Evolutionary conservation across 1,284 basidiomycete species (phyloP).

Genomic region (Hypsizygus ulmarius): DNA sequence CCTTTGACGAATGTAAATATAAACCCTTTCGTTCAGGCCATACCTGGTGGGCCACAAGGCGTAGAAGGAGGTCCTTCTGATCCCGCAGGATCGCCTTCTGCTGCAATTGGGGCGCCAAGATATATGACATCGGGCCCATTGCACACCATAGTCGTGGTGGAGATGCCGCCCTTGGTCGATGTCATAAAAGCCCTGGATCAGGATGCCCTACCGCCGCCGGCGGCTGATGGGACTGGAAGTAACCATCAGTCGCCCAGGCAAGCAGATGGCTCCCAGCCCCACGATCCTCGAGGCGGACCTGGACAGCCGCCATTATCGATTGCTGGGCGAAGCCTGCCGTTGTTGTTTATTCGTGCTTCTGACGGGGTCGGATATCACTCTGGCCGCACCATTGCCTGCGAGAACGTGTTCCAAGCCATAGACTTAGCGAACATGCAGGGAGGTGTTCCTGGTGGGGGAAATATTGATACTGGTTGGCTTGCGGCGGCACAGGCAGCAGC

Average conservation of each 20-base stretch:
- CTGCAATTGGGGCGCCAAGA: slow-evolving; percentile 37
- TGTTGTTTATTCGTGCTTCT: slow-evolving; percentile 71
- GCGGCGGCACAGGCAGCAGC: slow-evolving; percentile 64
- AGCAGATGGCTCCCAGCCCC: slow-evolving; percentile 25
- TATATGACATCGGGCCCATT: slow-evolving; percentile 51
- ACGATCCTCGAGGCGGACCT: slow-evolving; percentile 25
- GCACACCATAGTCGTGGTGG: slow-evolving; percentile 76
- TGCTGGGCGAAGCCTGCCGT: slow-evolving; percentile 59
- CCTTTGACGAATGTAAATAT: slow-evolving; percentile 61
- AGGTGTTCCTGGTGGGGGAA: slow-evolving; percentile 38
- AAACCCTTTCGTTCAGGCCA: slow-evolving; percentile 48
- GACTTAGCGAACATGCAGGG: slow-evolving; percentile 46
- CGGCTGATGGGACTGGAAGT: slow-evolving; percentile 34
- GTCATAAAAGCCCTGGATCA: slow-evolving; percentile 74
- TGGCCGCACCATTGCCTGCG: slow-evolving; percentile 78
- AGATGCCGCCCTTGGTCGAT: slow-evolving; percentile 69
- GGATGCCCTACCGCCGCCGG: slow-evolving; percentile 51
- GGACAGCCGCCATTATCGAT: slow-evolving; percentile 46
- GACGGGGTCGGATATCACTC: slow-evolving; percentile 84
- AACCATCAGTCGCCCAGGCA: slow-evolving; percentile 32
- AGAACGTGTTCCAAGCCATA: slow-evolving; percentile 72
- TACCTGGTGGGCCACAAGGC: slow-evolving; percentile 26
- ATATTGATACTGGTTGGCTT: slow-evolving; percentile 60
- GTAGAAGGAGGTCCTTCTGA: slow-evolving; percentile 28
- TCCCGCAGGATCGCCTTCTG: slow-evolving; percentile 29